Conservation (phyloP, 306 rosid species). For the Leucaena leucocephala region DNA sequence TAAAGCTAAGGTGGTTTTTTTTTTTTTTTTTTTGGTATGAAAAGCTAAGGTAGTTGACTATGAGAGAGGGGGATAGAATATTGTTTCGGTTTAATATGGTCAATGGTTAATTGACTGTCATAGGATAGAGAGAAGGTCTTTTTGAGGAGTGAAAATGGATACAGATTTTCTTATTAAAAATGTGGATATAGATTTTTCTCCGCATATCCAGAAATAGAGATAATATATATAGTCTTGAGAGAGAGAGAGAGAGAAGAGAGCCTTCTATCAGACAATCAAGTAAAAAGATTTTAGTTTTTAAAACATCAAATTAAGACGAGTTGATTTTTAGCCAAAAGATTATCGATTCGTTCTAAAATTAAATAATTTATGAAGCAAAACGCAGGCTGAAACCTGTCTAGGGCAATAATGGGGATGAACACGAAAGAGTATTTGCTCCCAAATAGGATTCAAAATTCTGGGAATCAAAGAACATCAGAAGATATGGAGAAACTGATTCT, state of each 20-base stretch:
- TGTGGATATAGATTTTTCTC: too few species aligned
- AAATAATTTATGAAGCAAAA: neutral
- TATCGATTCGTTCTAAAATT: neutral
- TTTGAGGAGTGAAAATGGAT: too few species aligned
- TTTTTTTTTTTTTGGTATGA: too few species aligned
- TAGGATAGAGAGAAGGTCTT: too few species aligned
- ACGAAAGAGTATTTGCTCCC: too few species aligned
- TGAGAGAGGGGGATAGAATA: neutral
- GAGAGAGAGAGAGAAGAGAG: too few species aligned
- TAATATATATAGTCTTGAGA: neutral
- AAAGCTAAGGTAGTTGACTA: neutral
- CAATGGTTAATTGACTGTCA: too few species aligned
- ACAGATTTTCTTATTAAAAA: too few species aligned
- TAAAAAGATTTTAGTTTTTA: neutral
- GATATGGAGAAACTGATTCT: constrained; percentile 27
- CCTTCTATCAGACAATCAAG: neutral
- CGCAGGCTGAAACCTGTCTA: neutral
- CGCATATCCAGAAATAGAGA: neutral
- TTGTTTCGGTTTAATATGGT: too few species aligned
- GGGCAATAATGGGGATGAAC: neutral
- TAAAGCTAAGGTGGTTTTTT: neutral
- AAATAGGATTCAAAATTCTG: neutral
- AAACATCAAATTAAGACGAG: neutral
- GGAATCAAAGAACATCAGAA: neutral
- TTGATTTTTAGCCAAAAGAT: neutral